phyloP scores from a whole-genome alignment of 768 basidiomycete genomes.

The Leucocoprinus birnbaumii region DNA sequence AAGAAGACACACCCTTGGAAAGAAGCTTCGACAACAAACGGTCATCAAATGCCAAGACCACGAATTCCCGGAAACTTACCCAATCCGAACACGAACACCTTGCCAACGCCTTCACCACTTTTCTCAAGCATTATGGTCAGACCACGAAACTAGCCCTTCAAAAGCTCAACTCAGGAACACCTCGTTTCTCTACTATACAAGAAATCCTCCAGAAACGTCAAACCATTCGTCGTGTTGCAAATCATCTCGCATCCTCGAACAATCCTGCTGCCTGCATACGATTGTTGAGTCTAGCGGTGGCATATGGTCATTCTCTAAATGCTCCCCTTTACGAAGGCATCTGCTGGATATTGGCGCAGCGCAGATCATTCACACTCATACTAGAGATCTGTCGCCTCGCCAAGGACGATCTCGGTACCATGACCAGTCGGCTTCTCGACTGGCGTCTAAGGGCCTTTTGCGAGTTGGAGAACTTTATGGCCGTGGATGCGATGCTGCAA shows the following conservation, averaged over 20 bases:
- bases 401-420: conserved; percentile 42
- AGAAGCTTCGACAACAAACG: not conserved
- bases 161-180: conserved; percentile 1
- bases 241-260: conserved; percentile 42
- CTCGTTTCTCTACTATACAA: not conserved
- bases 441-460: conserved; percentile 65
- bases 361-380: conserved; percentile 48
- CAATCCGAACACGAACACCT: not conserved
- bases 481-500: conserved; percentile 41
- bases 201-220: conserved; percentile 50
- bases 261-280: conserved; percentile 3
- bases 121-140: conserved; percentile 3
- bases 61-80: not conserved
- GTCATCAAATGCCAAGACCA: not conserved
- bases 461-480: conserved; percentile 47
- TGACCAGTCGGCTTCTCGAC: conserved; percentile 59
- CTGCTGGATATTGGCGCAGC: conserved; percentile 32
- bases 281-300: conserved; percentile 5
- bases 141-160: conserved; percentile 7
- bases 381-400: conserved; percentile 43
- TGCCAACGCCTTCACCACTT: not conserved
- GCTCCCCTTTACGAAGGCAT: conserved; percentile 5
- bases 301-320: not conserved
- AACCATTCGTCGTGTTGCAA: conserved; percentile 90
- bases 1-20: not conserved